A percentile compares a stretch with the other conserved stretches of the same genome.
Evolutionary conservation across 2,329 filamentous ascomycete genomes (phyloP).

Genomic region (Lachnellula subtilissima): DNA sequence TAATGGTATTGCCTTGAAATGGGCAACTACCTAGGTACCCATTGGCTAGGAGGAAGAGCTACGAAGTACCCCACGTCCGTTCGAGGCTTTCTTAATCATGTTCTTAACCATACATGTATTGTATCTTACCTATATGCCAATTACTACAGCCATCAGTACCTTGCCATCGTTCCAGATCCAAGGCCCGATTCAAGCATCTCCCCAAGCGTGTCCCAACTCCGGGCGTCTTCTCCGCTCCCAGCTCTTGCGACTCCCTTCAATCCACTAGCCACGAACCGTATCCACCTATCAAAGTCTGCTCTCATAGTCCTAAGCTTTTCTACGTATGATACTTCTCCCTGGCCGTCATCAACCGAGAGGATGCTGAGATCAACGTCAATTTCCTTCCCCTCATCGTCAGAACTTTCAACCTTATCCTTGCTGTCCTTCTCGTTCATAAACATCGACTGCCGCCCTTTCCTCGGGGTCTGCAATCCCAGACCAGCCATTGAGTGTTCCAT

Average conservation of each 20-base stretch:
- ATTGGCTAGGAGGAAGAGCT: no score
- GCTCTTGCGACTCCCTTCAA: conserved; percentile 71
- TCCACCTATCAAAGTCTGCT: conserved; percentile 57
- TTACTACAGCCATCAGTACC: background rate
- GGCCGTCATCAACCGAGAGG: conserved; percentile 26
- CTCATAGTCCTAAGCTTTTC: conserved; percentile 53
- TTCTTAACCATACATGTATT: no score
- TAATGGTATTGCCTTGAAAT: no score
- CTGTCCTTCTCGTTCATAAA: background rate
- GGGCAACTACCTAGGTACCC: no score
- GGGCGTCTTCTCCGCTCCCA: conserved; percentile 50
- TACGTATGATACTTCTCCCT: conserved; percentile 39
- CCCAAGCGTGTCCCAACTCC: conserved; percentile 74
- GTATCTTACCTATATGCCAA: background rate
- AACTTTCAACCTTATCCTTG: conserved; percentile 25
- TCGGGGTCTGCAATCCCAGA: conserved; percentile 27
- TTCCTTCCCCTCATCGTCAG: conserved; percentile 35
- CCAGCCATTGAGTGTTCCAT: conserved; percentile 29
- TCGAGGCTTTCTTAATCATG: no score
- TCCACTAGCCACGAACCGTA: conserved; percentile 68
- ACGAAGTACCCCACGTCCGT: no score
- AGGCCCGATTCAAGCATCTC: conserved; percentile 65
- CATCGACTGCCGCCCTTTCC: conserved; percentile 19
- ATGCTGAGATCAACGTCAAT: conserved; percentile 35
- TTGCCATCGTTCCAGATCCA: background rate